Conservation (phyloP, 352 stramenopile species). For the Achlya hypogyna region DNA sequence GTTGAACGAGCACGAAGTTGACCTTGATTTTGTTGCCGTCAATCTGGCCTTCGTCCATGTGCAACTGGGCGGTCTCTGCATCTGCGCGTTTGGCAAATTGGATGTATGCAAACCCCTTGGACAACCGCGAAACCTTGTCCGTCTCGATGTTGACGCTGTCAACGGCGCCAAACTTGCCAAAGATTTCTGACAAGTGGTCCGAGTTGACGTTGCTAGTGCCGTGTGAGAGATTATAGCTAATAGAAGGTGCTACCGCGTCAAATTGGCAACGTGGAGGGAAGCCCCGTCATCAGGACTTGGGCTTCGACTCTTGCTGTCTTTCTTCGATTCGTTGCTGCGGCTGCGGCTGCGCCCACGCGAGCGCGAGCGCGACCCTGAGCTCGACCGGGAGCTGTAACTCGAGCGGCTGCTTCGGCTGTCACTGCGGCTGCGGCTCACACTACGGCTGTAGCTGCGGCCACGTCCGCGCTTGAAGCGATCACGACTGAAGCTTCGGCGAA, state of each 20-base stretch:
- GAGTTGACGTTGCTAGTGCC: slow-evolving; percentile 53
- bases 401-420: slow-evolving; percentile 17
- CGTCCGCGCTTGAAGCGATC: neutral
- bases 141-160: slow-evolving; percentile 39
- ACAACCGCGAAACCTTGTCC: slow-evolving; percentile 25
- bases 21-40: slow-evolving; percentile 73
- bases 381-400: slow-evolving; percentile 16
- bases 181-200: slow-evolving; percentile 78
- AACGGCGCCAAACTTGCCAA: slow-evolving; percentile 75
- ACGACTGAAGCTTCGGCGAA: slow-evolving; percentile 14
- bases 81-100: slow-evolving; percentile 42
- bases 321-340: neutral
- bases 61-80: slow-evolving; percentile 43
- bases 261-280: slow-evolving; percentile 62
- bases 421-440: slow-evolving; percentile 7
- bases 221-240: neutral
- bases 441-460: neutral
- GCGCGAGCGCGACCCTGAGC: slow-evolving; percentile 9
- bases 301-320: slow-evolving; percentile 5
- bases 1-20: slow-evolving; percentile 18
- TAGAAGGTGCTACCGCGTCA: slow-evolving; percentile 40
- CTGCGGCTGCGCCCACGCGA: slow-evolving; percentile 1
- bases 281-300: slow-evolving; percentile 26
- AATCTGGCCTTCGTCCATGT: slow-evolving; percentile 82
- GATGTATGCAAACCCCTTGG: slow-evolving; percentile 31